These are phyloP conservation scores for Metschnikowia corniflorae DNA, from an alignment of 805 yeast species.

Conservation along the genomic window DNA sequence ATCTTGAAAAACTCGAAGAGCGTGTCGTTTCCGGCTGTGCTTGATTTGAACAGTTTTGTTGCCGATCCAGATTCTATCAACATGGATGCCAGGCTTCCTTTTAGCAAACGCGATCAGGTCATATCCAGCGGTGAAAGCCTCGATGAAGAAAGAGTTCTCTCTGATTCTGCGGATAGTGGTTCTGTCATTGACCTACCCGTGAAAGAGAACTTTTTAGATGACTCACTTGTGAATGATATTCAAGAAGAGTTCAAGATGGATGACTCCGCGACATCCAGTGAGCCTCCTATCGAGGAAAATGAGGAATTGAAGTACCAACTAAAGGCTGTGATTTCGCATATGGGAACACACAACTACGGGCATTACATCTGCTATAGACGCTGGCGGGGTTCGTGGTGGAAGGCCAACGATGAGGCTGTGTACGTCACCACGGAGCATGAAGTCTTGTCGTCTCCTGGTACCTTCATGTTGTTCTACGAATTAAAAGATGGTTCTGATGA, in stretches of 20 bases:
- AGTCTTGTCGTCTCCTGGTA: slow-evolving; percentile 78
- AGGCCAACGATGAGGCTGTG: slow-evolving; percentile 87
- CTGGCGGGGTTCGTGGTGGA: slow-evolving; percentile 88
- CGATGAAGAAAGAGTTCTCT: background rate
- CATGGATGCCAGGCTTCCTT: slow-evolving; percentile 73
- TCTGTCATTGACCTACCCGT: too few relatives aligned
- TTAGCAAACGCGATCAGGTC: slow-evolving; percentile 56
- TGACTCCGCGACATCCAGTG: background rate
- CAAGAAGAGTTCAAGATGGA: background rate
- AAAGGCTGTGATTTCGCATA: slow-evolving; percentile 86
- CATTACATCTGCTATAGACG: slow-evolving; percentile 89
- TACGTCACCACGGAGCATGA: slow-evolving; percentile 76
- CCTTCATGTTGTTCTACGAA: slow-evolving; percentile 91
- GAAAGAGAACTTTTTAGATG: too few relatives aligned
- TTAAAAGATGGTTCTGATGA: slow-evolving; percentile 27
- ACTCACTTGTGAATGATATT: background rate
- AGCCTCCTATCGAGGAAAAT: background rate
- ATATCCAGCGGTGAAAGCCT: background rate
- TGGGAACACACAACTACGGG: slow-evolving; percentile 96
- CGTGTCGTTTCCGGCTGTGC: slow-evolving; percentile 67
- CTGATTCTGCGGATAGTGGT: background rate
- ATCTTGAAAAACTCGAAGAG: slow-evolving; percentile 80
- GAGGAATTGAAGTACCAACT: slow-evolving; percentile 49
- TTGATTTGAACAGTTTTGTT: slow-evolving; percentile 67
- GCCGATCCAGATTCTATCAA: slow-evolving; percentile 68